Percentiles rank a stretch among this genome's conserved stretches.
Evolutionary conservation across 345 rosid genomes (phyloP).

Genomic region (Citrus cavaleriei): DNA sequence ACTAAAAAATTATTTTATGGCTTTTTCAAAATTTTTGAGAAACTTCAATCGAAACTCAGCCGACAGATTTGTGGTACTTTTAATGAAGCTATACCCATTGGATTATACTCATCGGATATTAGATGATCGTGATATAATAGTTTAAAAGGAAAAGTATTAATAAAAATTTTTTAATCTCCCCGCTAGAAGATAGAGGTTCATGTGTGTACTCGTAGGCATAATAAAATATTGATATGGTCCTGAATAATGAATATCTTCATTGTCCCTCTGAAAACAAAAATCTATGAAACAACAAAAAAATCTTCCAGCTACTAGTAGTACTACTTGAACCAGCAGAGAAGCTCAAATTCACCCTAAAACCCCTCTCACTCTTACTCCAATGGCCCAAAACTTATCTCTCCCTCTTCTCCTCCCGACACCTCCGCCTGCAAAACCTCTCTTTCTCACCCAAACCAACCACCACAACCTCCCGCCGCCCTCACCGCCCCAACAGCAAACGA

Average conservation of each 20-base stretch:
- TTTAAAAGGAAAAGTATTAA: no score
- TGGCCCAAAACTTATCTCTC: slow-evolving; percentile 74
- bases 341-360: not conserved
- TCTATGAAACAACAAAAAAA: not conserved
- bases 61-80: no score
- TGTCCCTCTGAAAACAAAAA: not conserved
- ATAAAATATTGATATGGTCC: not conserved
- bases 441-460: slow-evolving; percentile 30
- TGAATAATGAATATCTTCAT: not conserved
- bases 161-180: no score
- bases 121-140: no score
- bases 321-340: not conserved
- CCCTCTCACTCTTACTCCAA: slow-evolving; percentile 20
- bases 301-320: not conserved
- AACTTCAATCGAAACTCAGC: no score
- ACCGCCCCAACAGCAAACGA: slow-evolving; percentile 9
- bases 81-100: no score
- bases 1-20: no score
- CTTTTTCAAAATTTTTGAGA: no score
- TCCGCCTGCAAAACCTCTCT: slow-evolving; percentile 47
- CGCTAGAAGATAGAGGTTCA: no score
- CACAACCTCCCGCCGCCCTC: slow-evolving; percentile 19
- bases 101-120: no score
- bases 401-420: slow-evolving; percentile 69
- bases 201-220: no score